Percentiles rank a stretch among this genome's conserved stretches.
Evolutionary conservation across 345 rosid genomes (phyloP).

Genomic region (Syzygium oleosum): DNA sequence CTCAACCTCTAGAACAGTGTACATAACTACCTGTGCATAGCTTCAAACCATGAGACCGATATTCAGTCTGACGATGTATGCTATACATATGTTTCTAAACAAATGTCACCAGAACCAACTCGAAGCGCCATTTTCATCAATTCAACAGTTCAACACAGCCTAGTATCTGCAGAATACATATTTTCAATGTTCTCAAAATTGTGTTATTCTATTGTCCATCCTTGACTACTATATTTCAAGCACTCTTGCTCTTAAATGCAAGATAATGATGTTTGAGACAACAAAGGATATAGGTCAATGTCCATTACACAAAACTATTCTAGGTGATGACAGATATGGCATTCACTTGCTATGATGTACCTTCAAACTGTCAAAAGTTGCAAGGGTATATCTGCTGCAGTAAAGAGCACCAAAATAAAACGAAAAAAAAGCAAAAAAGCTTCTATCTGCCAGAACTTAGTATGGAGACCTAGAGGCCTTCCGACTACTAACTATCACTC

Average conservation of each 20-base stretch:
- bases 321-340: not conserved
- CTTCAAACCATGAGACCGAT: not conserved
- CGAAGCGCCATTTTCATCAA: not conserved
- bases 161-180: not conserved
- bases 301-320: not conserved
- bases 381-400: not conserved
- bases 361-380: not conserved
- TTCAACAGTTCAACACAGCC: not conserved
- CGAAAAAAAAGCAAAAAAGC: not conserved
- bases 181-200: not conserved
- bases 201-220: not conserved
- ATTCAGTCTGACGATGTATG: not conserved
- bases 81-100: not conserved
- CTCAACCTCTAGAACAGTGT: not conserved
- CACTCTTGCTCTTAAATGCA: not conserved
- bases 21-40: not conserved
- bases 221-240: not conserved
- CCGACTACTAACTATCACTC: not conserved
- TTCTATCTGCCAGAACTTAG: not conserved
- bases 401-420: not conserved
- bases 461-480: not conserved
- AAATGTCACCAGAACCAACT: not conserved
- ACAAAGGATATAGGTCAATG: not conserved
- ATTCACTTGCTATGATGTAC: not conserved
- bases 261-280: not conserved